These are phyloP conservation scores for Phytopythium oedochilum DNA, from an alignment of 352 stramenopile species.

Conservation along the genomic window DNA sequence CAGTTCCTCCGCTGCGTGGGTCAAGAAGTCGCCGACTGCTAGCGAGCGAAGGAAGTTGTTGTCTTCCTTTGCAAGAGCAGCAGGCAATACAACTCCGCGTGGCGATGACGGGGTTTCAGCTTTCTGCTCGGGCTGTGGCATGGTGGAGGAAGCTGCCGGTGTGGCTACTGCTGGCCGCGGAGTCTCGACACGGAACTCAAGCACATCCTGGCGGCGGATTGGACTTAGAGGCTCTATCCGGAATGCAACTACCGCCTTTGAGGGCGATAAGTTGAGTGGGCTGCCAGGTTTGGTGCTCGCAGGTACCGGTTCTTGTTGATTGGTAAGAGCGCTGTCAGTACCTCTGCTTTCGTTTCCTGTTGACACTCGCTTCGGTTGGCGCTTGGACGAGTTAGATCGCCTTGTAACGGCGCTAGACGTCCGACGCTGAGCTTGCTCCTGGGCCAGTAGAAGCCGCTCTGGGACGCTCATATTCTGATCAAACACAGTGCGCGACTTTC, in stretches of 20 bases:
- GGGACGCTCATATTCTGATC: conserved; percentile 63
- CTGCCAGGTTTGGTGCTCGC: background rate
- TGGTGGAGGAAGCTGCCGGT: background rate
- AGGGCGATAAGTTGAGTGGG: conserved; percentile 13
- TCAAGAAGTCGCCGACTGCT: conserved; percentile 65
- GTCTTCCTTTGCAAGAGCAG: conserved; percentile 25
- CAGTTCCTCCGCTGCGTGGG: conserved; percentile 67
- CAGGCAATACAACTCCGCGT: conserved; percentile 1
- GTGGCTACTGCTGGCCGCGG: conserved; percentile 3
- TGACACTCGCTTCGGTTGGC: background rate
- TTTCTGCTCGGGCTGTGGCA: background rate
- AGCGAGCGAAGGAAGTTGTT: conserved; percentile 57
- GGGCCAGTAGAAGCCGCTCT: conserved; percentile 48
- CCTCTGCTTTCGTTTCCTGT: background rate
- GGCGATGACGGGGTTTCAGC: background rate
- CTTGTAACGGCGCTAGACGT: conserved; percentile 9
- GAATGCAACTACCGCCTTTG: conserved; percentile 34
- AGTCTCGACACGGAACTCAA: conserved; percentile 18
- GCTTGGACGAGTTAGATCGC: conserved; percentile 1
- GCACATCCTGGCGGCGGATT: conserved; percentile 10
- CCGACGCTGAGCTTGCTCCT: conserved; percentile 38
- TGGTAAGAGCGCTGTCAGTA: background rate
- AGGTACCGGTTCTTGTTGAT: background rate
- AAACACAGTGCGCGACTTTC: conserved; percentile 57
- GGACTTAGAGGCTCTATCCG: conserved; percentile 25